phyloP scores from a whole-genome alignment of 371 early-diverging fungal species.

The Rhizopus stolonifer region DNA sequence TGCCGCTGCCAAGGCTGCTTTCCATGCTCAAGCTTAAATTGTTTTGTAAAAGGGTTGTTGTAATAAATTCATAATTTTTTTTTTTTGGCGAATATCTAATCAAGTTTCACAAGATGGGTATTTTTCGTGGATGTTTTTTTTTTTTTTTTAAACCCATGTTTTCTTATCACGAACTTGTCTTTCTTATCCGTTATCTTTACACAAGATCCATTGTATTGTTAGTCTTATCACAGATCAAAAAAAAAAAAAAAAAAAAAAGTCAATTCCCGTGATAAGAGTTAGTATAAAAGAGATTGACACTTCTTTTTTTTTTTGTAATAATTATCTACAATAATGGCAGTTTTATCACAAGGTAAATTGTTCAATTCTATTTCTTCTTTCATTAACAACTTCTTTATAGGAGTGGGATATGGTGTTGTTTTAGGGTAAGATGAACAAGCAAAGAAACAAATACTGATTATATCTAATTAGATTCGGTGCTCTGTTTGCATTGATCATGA shows the following conservation, averaged over 20 bases:
- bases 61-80: no score
- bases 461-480: conserved; percentile 45
- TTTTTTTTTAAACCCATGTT: no score
- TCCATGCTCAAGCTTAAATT: conserved; percentile 37
- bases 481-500: conserved; percentile 62
- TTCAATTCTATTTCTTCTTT: neutral
- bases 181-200: no score
- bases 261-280: no score
- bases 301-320: neutral
- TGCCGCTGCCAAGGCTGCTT: conserved; percentile 89
- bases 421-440: conserved; percentile 21
- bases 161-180: no score
- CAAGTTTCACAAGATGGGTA: no score
- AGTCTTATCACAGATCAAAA: no score
- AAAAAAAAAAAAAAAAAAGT: no score
- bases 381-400: conserved; percentile 7
- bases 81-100: no score
- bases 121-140: no score
- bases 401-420: conserved; percentile 42
- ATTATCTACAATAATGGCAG: conserved; percentile 22
- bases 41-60: neutral
- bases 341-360: conserved; percentile 32
- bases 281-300: no score
- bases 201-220: no score
- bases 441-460: neutral